phyloP scores from a whole-genome alignment of 305 asterid species.

The Solanum hybrid region DNA sequence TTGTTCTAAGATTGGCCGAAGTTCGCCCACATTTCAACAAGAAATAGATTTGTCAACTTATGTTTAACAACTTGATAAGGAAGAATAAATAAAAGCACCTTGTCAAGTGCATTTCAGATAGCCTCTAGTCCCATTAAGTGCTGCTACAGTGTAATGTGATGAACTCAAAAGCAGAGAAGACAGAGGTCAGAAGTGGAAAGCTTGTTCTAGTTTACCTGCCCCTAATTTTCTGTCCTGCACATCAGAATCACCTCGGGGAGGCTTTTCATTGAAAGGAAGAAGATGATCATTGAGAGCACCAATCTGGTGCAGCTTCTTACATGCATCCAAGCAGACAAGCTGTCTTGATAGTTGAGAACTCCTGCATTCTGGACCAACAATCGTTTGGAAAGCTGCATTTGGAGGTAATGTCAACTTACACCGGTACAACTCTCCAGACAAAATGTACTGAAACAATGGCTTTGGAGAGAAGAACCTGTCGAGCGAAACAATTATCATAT shows the following conservation, averaged over 20 bases:
- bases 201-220: conserved; percentile 35
- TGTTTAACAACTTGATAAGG: background rate
- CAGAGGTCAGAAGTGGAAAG: background rate
- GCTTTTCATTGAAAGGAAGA: conserved; percentile 33
- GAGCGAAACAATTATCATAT: conserved; percentile 1
- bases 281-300: conserved; percentile 63
- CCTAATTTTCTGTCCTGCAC: conserved; percentile 33
- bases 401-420: conserved; percentile 68
- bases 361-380: conserved; percentile 47
- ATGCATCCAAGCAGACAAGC: conserved; percentile 81
- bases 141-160: background rate
- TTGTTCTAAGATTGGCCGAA: background rate
- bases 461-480: conserved; percentile 40
- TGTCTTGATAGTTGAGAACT: conserved; percentile 44
- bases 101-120: background rate
- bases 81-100: background rate
- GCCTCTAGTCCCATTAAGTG: background rate
- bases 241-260: conserved; percentile 28
- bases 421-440: conserved; percentile 36
- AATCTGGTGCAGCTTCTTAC: conserved; percentile 64
- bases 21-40: background rate
- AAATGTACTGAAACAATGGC: conserved; percentile 46
- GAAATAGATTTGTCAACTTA: background rate
- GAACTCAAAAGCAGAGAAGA: conserved; percentile 1
- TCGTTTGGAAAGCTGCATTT: conserved; percentile 57